These are phyloP conservation scores for Podospora fimiseda DNA, from an alignment of 495 filamentous ascomycete genomes.

Conservation along the genomic window DNA sequence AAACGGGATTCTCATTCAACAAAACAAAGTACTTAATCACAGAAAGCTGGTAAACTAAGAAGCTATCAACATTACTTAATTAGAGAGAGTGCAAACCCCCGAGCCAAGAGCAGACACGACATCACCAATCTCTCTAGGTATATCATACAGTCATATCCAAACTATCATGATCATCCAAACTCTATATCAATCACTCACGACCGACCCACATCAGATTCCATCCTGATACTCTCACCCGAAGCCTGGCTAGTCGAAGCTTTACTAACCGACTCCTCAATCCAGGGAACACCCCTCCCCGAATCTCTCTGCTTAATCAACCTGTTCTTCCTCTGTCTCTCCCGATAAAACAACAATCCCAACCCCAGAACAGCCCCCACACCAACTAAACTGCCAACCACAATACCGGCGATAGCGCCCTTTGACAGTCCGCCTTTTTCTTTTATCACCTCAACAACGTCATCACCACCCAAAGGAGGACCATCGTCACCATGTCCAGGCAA, in stretches of 20 bases:
- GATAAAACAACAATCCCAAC: slow-evolving; percentile 16
- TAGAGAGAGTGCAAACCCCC: too few relatives aligned
- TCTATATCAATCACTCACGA: too few relatives aligned
- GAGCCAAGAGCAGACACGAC: too few relatives aligned
- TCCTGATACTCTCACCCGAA: slow-evolving; percentile 7
- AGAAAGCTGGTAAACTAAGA: too few relatives aligned
- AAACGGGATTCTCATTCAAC: too few relatives aligned
- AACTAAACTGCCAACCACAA: slow-evolving; percentile 36
- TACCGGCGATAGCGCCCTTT: slow-evolving; percentile 40
- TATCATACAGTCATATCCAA: too few relatives aligned
- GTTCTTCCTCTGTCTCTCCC: slow-evolving; percentile 15
- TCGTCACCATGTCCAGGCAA: slow-evolving; percentile 10
- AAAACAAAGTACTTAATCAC: too few relatives aligned
- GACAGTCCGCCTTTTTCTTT: slow-evolving; percentile 19
- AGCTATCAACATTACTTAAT: too few relatives aligned
- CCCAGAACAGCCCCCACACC: slow-evolving; percentile 19
- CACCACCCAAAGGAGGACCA: slow-evolving; percentile 8
- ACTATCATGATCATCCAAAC: too few relatives aligned
- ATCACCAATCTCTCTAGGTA: too few relatives aligned
- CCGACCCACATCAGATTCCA: too few relatives aligned
- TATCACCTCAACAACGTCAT: background rate
- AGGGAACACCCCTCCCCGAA: slow-evolving; percentile 10
- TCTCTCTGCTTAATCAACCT: slow-evolving; percentile 12
- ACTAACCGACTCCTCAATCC: slow-evolving; percentile 11
- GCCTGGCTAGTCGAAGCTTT: background rate